Conservation (phyloP, 2,329 filamentous ascomycete species). For the Pseudogymnoascus sp. region DNA sequence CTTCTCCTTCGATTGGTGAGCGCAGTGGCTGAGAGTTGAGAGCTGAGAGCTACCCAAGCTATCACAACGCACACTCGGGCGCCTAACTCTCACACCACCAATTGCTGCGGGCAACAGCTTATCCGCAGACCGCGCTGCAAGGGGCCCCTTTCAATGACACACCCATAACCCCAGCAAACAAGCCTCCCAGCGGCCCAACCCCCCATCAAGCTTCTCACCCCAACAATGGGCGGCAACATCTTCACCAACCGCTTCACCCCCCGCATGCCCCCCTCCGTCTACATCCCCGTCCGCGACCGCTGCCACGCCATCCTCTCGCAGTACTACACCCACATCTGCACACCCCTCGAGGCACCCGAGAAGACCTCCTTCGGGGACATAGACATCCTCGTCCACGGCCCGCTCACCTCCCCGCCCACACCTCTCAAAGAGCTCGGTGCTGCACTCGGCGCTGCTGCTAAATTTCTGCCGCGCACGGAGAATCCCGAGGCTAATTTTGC, state of each 20-base stretch:
- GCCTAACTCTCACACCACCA: neutral
- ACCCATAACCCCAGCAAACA: neutral
- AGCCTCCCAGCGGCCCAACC: neutral
- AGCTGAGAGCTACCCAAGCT: neutral
- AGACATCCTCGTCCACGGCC: conserved; percentile 54
- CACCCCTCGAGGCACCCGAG: conserved; percentile 59
- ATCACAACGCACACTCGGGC: neutral
- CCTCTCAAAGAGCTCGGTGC: neutral
- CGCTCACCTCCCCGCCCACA: conserved; percentile 11
- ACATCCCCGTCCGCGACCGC: conserved; percentile 41
- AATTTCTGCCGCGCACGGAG: conserved; percentile 24
- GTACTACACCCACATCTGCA: conserved; percentile 47
- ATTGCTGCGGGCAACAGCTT: neutral
- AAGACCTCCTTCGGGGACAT: conserved; percentile 66
- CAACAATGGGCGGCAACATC: conserved; percentile 59
- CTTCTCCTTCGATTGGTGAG: neutral
- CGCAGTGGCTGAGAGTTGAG: neutral
- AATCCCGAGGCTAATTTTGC: conserved; percentile 41
- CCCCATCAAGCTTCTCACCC: neutral
- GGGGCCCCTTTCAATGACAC: neutral
- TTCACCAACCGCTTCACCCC: conserved; percentile 54
- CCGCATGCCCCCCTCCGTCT: conserved; percentile 54
- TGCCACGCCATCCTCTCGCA: conserved; percentile 40
- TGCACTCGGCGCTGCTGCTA: conserved; percentile 21
- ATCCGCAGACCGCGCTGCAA: neutral